Percentiles rank a stretch among this genome's conserved stretches.
phyloP scores from a whole-genome alignment of 495 filamentous ascomycete species.

The Mycothermus thermophilus region DNA sequence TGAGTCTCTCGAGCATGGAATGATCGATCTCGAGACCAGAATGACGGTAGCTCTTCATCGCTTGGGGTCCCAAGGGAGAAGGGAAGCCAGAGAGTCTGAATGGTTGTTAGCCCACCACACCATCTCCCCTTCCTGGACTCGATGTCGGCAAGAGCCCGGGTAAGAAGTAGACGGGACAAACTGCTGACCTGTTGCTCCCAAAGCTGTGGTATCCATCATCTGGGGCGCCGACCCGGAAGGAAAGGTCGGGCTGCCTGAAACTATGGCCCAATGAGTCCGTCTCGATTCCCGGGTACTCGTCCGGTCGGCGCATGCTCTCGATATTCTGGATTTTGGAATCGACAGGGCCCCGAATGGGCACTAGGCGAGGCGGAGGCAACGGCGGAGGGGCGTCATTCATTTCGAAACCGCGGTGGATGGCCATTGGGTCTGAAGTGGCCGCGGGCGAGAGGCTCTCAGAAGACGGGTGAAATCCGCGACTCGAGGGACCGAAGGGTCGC shows the following conservation, averaged over 20 bases:
- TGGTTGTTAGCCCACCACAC: slow-evolving; percentile 1
- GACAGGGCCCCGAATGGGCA: slow-evolving; percentile 25
- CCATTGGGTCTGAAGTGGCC: slow-evolving; percentile 22
- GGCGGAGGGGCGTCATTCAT: slow-evolving; percentile 29
- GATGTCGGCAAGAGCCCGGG: too few species aligned
- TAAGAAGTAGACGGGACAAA: too few species aligned
- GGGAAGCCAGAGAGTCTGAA: slow-evolving; percentile 16
- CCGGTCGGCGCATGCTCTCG: slow-evolving; percentile 12
- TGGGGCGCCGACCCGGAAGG: slow-evolving; percentile 16
- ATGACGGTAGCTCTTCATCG: slow-evolving; percentile 39
- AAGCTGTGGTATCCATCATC: slow-evolving; percentile 43
- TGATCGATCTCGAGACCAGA: slow-evolving; percentile 65
- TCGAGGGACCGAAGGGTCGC: slow-evolving; percentile 8
- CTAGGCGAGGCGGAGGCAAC: slow-evolving; percentile 32
- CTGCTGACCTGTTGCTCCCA: slow-evolving; percentile 25
- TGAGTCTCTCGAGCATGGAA: slow-evolving; percentile 62
- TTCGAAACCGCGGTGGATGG: slow-evolving; percentile 19
- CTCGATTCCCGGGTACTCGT: slow-evolving; percentile 11
- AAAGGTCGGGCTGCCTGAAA: slow-evolving; percentile 14
- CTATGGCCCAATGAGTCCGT: slow-evolving; percentile 17
- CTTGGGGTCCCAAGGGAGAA: slow-evolving; percentile 27
- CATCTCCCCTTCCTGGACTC: too few species aligned
- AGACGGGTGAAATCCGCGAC: slow-evolving; percentile 10
- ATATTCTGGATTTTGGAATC: slow-evolving; percentile 18
- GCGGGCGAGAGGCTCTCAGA: slow-evolving; percentile 18